Conservation (phyloP, 768 basidiomycete species). For the Russula foetens region DNA sequence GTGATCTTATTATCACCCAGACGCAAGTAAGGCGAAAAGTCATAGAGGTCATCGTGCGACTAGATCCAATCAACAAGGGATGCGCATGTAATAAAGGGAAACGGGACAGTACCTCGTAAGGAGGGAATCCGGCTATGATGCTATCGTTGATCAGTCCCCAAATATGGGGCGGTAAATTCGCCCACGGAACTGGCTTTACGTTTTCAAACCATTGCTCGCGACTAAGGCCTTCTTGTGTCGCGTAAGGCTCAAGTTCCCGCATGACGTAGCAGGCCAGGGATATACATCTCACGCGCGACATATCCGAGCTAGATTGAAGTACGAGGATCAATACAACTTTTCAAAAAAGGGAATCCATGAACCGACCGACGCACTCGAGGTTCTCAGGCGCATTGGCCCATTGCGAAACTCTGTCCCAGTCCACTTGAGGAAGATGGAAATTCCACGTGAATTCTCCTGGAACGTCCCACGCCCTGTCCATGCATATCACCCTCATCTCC, state of each 20-base stretch:
- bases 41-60: slow-evolving; percentile 9
- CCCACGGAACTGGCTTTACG: slow-evolving; percentile 9
- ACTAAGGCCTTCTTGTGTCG: neutral
- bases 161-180: slow-evolving; percentile 4
- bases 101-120: neutral
- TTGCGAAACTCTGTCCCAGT: slow-evolving; percentile 7
- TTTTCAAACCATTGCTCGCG: slow-evolving; percentile 17
- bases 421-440: neutral
- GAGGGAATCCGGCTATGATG: neutral
- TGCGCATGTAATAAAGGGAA: no score
- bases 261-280: slow-evolving; percentile 7
- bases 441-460: neutral
- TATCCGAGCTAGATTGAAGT: neutral
- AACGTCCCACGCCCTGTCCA: neutral
- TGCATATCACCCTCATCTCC: slow-evolving; percentile 11
- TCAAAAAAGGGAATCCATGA: neutral
- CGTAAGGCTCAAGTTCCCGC: slow-evolving; percentile 1
- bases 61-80: neutral
- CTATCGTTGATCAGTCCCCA: slow-evolving; percentile 4
- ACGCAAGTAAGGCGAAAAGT: slow-evolving; percentile 5
- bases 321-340: neutral
- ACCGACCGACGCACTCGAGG: slow-evolving; percentile 6
- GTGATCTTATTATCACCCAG: slow-evolving; percentile 3
- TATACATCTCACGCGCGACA: slow-evolving; percentile 6
- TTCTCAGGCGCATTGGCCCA: slow-evolving; percentile 5